Conservation (phyloP, 768 basidiomycete species). For the Lactarius evosmus region DNA sequence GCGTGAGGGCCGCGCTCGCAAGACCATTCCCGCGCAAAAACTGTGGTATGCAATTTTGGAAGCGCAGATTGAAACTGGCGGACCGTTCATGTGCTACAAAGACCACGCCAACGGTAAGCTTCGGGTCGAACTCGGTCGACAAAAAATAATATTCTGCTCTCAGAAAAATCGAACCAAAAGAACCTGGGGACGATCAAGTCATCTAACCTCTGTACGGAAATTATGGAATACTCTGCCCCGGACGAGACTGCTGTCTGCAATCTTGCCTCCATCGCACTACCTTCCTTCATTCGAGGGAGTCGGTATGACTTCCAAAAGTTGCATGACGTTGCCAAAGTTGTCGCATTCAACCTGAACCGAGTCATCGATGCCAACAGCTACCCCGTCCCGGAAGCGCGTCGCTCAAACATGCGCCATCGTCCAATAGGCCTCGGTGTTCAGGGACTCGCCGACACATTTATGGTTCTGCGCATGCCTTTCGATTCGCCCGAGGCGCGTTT, state of each 20-base stretch:
- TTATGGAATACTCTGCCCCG: slow-evolving; percentile 96
- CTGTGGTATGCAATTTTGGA: slow-evolving; percentile 98
- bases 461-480: slow-evolving; percentile 95
- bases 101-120: slow-evolving; percentile 85
- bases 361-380: slow-evolving; percentile 97
- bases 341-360: slow-evolving; percentile 88
- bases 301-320: slow-evolving; percentile 92
- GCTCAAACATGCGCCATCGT: slow-evolving; percentile 94
- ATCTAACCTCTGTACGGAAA: slow-evolving; percentile 98
- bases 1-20: slow-evolving; percentile 80
- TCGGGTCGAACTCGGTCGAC: slow-evolving; percentile 1
- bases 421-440: slow-evolving; percentile 98
- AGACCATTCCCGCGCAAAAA: slow-evolving; percentile 90
- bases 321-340: slow-evolving; percentile 91
- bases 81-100: slow-evolving; percentile 99
- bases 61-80: slow-evolving; percentile 96
- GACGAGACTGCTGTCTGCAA: slow-evolving; percentile 99
- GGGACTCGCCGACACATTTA: slow-evolving; percentile 97
- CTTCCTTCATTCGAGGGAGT: slow-evolving; percentile 80
- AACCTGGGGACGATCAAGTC: slow-evolving; percentile 99
- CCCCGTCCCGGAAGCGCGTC: slow-evolving; percentile 85
- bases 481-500: slow-evolving; percentile 82
- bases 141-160: neutral
- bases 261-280: slow-evolving; percentile 93
- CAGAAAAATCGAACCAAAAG: slow-evolving; percentile 97